These are phyloP conservation scores for Quercus lobata DNA, from an alignment of 331 rosid species.

Conservation along the genomic window DNA sequence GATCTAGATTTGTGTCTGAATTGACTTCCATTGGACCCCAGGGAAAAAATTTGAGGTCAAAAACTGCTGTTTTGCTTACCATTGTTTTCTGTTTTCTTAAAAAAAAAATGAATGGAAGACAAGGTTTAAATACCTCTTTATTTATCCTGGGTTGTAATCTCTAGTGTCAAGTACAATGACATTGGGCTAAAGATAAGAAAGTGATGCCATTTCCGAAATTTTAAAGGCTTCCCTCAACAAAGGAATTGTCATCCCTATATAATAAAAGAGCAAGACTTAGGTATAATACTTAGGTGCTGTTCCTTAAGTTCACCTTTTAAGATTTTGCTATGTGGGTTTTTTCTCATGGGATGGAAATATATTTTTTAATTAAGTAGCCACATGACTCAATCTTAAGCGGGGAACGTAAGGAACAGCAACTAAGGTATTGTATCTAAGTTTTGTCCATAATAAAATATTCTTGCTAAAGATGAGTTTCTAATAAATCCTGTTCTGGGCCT, in stretches of 20 bases:
- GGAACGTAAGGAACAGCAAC: too few relatives aligned
- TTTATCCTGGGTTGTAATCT: background rate
- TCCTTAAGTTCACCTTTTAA: too few relatives aligned
- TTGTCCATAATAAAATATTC: background rate
- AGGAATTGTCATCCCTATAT: background rate
- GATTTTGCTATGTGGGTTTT: too few relatives aligned
- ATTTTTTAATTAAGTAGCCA: too few relatives aligned
- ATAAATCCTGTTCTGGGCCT: too few relatives aligned
- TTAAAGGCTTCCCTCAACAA: background rate
- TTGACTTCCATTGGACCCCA: background rate
- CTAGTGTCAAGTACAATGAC: background rate
- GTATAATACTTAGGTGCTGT: too few relatives aligned
- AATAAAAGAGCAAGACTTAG: too few relatives aligned
- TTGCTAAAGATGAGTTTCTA: too few relatives aligned
- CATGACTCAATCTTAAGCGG: too few relatives aligned
- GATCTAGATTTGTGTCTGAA: background rate
- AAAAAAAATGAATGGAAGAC: background rate
- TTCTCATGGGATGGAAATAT: too few relatives aligned
- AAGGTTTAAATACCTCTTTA: background rate
- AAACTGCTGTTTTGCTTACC: background rate
- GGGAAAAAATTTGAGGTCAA: background rate
- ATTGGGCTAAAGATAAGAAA: background rate
- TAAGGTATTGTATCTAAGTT: too few relatives aligned
- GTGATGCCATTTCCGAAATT: background rate
- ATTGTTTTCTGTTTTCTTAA: background rate